phyloP scores from a whole-genome alignment of 192 early-diverging fungal genomes.

The Podila epigama region DNA sequence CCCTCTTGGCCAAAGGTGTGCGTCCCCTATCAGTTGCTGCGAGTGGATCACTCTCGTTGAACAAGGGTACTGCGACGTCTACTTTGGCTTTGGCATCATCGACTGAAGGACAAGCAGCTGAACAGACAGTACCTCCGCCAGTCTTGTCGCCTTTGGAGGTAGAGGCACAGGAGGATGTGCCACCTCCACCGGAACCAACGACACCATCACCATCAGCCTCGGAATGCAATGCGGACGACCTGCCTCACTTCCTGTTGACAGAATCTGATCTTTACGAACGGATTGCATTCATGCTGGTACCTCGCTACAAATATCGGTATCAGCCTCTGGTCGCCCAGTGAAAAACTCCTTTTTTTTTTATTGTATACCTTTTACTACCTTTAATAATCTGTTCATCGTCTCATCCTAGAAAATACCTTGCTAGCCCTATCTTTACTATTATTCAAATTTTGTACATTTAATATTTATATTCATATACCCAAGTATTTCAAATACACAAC shows the following conservation, averaged over 20 bases:
- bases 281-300: conserved; percentile 35
- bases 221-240: not conserved
- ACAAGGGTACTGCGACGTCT: not conserved
- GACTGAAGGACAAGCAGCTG: no score
- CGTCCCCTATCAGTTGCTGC: not conserved
- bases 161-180: conserved; percentile 33
- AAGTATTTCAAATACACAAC: no score
- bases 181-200: not conserved
- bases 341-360: not conserved
- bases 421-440: not conserved
- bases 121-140: not conserved
- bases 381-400: not conserved
- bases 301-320: conserved; percentile 28
- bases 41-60: not conserved
- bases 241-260: no score
- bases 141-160: conserved; percentile 35
- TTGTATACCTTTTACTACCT: not conserved
- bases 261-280: conserved; percentile 5
- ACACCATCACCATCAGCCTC: not conserved
- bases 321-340: conserved; percentile 25
- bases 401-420: not conserved
- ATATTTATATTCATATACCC: not conserved
- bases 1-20: not conserved
- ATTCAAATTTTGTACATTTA: not conserved
- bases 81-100: not conserved